Evolutionary conservation across 495 filamentous ascomycete species (phyloP).

Genomic region (Aspergillus nanangensis): DNA sequence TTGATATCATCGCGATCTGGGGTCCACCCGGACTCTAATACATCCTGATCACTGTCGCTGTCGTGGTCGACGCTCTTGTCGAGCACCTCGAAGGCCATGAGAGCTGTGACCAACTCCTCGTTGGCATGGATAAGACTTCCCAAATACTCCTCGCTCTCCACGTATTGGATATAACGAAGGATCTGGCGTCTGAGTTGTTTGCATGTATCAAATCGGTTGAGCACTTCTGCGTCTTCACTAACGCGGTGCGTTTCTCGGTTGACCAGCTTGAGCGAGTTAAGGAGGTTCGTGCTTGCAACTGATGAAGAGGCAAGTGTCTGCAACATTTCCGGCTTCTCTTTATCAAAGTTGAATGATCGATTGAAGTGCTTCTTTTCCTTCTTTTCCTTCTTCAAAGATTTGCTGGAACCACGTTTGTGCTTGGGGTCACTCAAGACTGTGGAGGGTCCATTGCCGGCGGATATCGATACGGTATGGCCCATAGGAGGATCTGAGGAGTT

Average conservation of each 20-base stretch:
- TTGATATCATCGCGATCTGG: constrained; percentile 27
- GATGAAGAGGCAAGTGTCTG: constrained; percentile 77
- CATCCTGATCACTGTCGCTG: constrained; percentile 77
- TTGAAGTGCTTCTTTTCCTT: constrained; percentile 41
- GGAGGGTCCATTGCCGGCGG: constrained; percentile 35
- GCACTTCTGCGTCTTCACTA: constrained; percentile 73
- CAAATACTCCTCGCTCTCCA: constrained; percentile 79
- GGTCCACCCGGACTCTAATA: constrained; percentile 32
- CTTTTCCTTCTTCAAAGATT: constrained; percentile 34
- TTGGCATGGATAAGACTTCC: constrained; percentile 78
- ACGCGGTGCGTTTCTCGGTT: constrained; percentile 87
- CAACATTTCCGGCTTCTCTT: constrained; percentile 80
- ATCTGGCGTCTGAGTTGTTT: constrained; percentile 80
- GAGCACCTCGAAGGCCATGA: constrained; percentile 91
- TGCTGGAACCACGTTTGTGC: constrained; percentile 28
- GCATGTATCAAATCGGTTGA: constrained; percentile 78
- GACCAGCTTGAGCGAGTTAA: constrained; percentile 83
- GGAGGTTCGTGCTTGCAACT: constrained; percentile 84
- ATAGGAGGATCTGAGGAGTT: constrained; percentile 55
- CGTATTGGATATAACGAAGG: constrained; percentile 79
- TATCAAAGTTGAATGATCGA: constrained; percentile 70
- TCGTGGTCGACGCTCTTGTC: constrained; percentile 96
- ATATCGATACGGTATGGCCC: constrained; percentile 42
- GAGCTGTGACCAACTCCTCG: constrained; percentile 79
- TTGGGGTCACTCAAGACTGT: constrained; percentile 32